Conservation (phyloP, 179 eudicot genomes). For the Kewa caespitosa region DNA sequence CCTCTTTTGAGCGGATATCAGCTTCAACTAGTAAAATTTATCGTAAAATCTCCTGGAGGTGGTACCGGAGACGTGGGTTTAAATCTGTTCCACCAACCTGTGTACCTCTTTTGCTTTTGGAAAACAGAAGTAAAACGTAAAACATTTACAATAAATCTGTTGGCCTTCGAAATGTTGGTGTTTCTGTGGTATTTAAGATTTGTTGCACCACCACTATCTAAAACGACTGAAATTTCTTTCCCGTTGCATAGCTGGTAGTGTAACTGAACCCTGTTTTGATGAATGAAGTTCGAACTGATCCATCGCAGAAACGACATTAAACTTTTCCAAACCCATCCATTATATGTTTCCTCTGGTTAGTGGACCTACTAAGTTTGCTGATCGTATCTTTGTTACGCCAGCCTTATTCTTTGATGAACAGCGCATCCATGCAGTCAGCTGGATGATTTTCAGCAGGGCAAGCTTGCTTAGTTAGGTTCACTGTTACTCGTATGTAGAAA, state of each 20-base stretch:
- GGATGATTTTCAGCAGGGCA: neutral
- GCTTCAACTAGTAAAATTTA: too few relatives aligned
- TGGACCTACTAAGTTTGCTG: neutral
- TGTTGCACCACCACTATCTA: neutral
- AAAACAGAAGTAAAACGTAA: too few relatives aligned
- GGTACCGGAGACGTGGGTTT: too few relatives aligned
- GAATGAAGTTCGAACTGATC: neutral
- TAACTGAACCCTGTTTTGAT: neutral
- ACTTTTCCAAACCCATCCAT: neutral
- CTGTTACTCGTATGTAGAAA: neutral
- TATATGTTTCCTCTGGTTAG: neutral
- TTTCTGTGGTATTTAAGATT: neutral
- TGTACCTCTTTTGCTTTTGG: too few relatives aligned
- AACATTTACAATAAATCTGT: too few relatives aligned
- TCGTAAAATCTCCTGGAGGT: too few relatives aligned
- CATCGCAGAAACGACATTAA: neutral
- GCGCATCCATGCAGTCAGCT: too few relatives aligned
- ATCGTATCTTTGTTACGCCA: neutral
- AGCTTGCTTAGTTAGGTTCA: neutral
- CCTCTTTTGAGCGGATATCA: neutral
- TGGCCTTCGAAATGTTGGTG: conserved; percentile 12
- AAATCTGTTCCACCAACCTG: too few relatives aligned
- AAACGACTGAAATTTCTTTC: neutral
- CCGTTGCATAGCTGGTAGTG: neutral
- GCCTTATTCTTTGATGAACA: too few relatives aligned